phyloP scores from a whole-genome alignment of 306 rosid genomes.

The Aeschynomene evenia region DNA sequence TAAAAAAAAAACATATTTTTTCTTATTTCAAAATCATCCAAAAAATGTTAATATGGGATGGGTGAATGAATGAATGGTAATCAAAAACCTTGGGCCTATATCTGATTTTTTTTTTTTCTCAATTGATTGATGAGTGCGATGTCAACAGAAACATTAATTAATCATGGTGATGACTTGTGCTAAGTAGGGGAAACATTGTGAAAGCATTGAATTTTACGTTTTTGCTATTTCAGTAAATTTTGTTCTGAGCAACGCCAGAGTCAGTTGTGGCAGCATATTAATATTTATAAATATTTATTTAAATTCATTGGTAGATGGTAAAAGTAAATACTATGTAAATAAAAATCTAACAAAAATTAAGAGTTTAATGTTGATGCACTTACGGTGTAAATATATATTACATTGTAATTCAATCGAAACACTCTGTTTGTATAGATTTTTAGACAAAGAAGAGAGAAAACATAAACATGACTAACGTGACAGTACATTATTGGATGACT shows the following conservation, averaged over 20 bases:
- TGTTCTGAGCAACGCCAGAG: conserved; percentile 4
- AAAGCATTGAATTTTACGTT: not conserved
- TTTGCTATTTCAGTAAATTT: not conserved
- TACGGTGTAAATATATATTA: too few relatives aligned
- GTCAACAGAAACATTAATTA: conserved; percentile 30
- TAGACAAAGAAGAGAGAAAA: too few relatives aligned
- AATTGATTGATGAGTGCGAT: conserved; percentile 16
- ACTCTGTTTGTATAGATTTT: too few relatives aligned
- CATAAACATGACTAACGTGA: too few relatives aligned
- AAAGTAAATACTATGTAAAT: too few relatives aligned
- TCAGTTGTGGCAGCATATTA: not conserved
- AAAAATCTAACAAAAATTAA: too few relatives aligned
- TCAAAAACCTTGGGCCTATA: conserved; percentile 8
- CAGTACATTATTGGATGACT: too few relatives aligned
- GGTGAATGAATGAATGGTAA: not conserved
- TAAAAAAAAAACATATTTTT: too few relatives aligned
- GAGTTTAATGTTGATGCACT: too few relatives aligned
- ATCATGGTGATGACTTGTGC: conserved; percentile 36
- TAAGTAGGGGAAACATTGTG: not conserved
- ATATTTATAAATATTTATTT: too few relatives aligned
- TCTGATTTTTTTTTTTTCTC: not conserved
- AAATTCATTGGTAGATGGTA: too few relatives aligned
- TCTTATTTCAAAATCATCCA: not conserved
- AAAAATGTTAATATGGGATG: not conserved
- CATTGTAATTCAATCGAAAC: too few relatives aligned